Conservation (phyloP, 306 rosid species). For the Lathyrus oleraceus region DNA sequence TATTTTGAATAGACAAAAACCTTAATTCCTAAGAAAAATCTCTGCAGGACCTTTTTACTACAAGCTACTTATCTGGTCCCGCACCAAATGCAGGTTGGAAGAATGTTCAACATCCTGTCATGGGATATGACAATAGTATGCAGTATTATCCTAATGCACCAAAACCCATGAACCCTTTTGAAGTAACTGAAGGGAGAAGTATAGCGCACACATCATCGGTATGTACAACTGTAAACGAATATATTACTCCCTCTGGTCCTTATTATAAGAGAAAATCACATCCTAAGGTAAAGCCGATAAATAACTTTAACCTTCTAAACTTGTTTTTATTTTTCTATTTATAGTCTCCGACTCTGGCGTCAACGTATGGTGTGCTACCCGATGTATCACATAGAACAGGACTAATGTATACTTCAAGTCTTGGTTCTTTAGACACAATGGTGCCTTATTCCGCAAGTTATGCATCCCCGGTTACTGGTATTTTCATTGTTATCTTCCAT, state of each 20-base stretch:
- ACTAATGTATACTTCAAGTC: conserved; percentile 48
- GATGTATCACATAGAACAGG: conserved; percentile 39
- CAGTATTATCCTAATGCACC: conserved; percentile 59
- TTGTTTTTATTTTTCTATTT: conserved; percentile 30
- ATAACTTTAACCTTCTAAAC: conserved; percentile 11
- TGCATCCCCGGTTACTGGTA: conserved; percentile 48
- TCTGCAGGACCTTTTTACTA: conserved; percentile 75
- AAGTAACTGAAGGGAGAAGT: conserved; percentile 44
- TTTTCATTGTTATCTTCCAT: conserved; percentile 32
- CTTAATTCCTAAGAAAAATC: conserved; percentile 27
- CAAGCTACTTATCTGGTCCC: conserved; percentile 46
- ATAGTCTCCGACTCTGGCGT: conserved; percentile 51
- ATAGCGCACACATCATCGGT: conserved; percentile 47
- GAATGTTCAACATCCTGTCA: conserved; percentile 49
- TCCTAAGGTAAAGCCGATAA: background rate
- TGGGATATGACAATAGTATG: conserved; percentile 58
- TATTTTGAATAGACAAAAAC: background rate
- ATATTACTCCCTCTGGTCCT: background rate
- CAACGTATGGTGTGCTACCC: conserved; percentile 43
- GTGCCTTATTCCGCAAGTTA: conserved; percentile 43
- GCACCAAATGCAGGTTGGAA: conserved; percentile 59
- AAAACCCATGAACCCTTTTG: conserved; percentile 67
- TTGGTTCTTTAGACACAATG: conserved; percentile 43
- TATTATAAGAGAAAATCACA: background rate
- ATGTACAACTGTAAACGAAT: conserved; percentile 39